Base-by-base conservation (phyloP, 202 grass and related monocot species). In the Carex arenaria region DNA sequence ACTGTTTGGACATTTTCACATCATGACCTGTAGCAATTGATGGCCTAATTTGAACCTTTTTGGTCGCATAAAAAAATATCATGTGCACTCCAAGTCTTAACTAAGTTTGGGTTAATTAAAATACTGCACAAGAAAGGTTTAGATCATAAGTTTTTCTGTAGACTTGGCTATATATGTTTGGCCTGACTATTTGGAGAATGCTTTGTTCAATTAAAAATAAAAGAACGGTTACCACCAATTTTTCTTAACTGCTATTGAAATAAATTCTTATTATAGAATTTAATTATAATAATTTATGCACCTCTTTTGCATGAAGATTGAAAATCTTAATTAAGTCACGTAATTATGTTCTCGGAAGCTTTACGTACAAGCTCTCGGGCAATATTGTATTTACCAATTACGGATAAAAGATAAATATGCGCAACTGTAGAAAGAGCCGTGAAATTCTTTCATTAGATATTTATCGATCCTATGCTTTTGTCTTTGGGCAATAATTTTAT, bases 1-100 rank as follows among this genome's bases (percentile, higher is more conserved):
- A 82, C 63, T 82, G 40, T 82, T 81, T 68, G 62, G 22, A 23
- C 14, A 23, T 82, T 82, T 52, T 82, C 80, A 66, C 43, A 68
- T 67, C 14, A 67, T 47, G n/a, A 45, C 18, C 14, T 77, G 5
- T 19, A 55, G 47, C 52, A 57, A 77, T 36, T 71, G 51, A 59
- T 77, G 28, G 17, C 52, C 28, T 57, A 57, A 57, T 57, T 77
- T 57, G 28, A 77, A 59, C 15, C 73, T 77, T 77, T 15, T 57
- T 77, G 7, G 52, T 32, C 28, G 57, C 6, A 64, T 23, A 4
- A 64, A 49, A 28, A 66, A 12, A 55, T 11, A 31, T 31, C 30
- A 31, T 40, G 68, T n/a, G 23, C 23, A 68, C 14, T 68, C 47
- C 42, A 82, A 51, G 42, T 82, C 47, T 54, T 51, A 67, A 67